phyloP scores from a whole-genome alignment of 805 yeast species.

The Saccharomycopsis sp. region DNA sequence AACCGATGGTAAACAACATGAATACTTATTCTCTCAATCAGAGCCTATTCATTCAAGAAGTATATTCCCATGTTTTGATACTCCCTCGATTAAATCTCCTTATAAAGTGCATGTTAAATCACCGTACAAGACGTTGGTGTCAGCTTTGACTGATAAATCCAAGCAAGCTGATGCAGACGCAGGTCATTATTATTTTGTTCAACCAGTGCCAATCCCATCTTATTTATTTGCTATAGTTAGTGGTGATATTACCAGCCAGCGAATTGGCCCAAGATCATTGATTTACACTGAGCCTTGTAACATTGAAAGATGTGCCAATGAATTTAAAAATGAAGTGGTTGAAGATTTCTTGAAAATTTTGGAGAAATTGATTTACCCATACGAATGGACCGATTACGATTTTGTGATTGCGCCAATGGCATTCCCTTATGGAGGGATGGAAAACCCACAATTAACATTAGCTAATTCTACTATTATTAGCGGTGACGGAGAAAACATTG shows the following conservation, averaged over 20 bases:
- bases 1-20: conserved; percentile 63
- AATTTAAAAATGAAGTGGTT: conserved; percentile 67
- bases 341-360: conserved; percentile 76
- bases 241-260: conserved; percentile 62
- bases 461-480: conserved; percentile 85
- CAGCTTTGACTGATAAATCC: conserved; percentile 46
- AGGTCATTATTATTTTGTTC: conserved; percentile 46
- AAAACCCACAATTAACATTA: conserved; percentile 85
- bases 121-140: conserved; percentile 61
- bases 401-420: conserved; percentile 72
- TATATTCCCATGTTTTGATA: conserved; percentile 84
- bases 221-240: conserved; percentile 80
- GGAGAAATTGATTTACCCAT: conserved; percentile 65
- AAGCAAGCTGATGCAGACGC: conserved; percentile 20
- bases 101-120: conserved; percentile 55
- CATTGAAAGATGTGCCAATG: conserved; percentile 64
- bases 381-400: conserved; percentile 82
- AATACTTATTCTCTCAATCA: conserved; percentile 79
- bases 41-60: conserved; percentile 90
- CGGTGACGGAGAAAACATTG: conserved; percentile 79
- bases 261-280: conserved; percentile 80
- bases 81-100: conserved; percentile 74
- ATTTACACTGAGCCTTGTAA: conserved; percentile 74
- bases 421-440: conserved; percentile 93
- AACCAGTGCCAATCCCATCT: conserved; percentile 79